phyloP scores from a whole-genome alignment of 371 early-diverging fungal genomes.

The Dichotomocladium elegans region DNA sequence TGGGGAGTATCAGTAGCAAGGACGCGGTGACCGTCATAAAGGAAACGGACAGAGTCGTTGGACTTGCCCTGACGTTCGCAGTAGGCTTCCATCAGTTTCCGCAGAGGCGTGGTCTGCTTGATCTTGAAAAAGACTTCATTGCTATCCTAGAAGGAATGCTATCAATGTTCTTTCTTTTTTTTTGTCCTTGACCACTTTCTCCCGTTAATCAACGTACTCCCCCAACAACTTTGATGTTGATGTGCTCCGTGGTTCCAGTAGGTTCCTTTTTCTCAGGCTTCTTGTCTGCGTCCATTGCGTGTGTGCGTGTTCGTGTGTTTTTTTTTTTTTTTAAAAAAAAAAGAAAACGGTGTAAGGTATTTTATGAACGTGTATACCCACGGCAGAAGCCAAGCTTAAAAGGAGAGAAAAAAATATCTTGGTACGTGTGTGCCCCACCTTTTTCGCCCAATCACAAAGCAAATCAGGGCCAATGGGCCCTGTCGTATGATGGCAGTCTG shows the following conservation, averaged over 20 bases:
- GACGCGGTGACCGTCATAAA: constrained; percentile 86
- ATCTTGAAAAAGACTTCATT: constrained; percentile 91
- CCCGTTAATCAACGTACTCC: constrained; percentile 73
- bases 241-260: constrained; percentile 60
- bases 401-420: no score
- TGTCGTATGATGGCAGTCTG: no score
- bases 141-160: constrained; percentile 50
- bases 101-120: constrained; percentile 82
- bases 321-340: no score
- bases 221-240: constrained; percentile 87
- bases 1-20: constrained; percentile 75
- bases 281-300: no score
- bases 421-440: no score
- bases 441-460: no score
- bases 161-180: no score
- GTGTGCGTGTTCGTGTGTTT: no score
- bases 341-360: no score
- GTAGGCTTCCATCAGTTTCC: constrained; percentile 91
- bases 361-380: no score
- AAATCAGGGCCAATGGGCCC: no score
- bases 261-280: constrained; percentile 54
- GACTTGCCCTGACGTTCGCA: constrained; percentile 80
- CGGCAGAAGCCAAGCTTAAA: no score
- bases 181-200: constrained; percentile 4
- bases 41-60: constrained; percentile 74